Evolutionary conservation across 116 monocot genomes (phyloP), one percentile per base, ranked within the genome.

Genomic region (Trichopus zeylanicus): DNA sequence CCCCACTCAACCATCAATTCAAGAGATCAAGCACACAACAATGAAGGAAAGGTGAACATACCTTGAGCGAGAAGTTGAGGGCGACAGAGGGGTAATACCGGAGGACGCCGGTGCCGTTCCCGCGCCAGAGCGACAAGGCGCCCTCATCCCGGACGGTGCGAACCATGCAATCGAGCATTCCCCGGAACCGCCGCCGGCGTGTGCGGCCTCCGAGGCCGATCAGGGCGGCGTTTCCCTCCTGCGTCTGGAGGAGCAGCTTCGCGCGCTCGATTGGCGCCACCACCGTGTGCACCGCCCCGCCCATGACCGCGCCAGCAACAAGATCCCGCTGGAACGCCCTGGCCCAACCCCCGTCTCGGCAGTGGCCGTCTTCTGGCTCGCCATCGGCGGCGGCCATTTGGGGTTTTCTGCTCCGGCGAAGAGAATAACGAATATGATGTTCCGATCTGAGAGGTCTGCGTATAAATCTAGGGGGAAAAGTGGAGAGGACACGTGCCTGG

Each of bases 41-140:
- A n/a, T n/a, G n/a, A n/a, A n/a, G n/a, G n/a, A n/a, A n/a, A n/a
- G n/a, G n/a, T n/a, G n/a, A n/a, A n/a, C 32, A 31, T 68, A 97
- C 91, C 91, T 91, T 97, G 65, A 97, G 73, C 9, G 97, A 97
- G 79, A 91, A 97, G 62, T 97, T 97, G 73, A 97, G 97, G 59
- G 97, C 97, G 28, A 97, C 97, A 63, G 97, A 91, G 59, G 91
- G 97, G 67, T 87, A 97, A 51, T 97, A 84, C 4, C 97, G 73
- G 55, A 97, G 72, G 63, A 97, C 87, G 66, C 84, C 48, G 55
- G 87, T 91, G 35, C 97, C 97, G 59, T 91, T 97, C 56, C 97
- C 91, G 47, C 97, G 81, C 97, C 97, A 97, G 30, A 97, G 84
- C 1, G 97, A 91, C 51, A 97, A 76, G 15, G 80, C 68, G 27